phyloP scores from a whole-genome alignment of 73 alveolate species.

The Durusdinium trenchii region DNA sequence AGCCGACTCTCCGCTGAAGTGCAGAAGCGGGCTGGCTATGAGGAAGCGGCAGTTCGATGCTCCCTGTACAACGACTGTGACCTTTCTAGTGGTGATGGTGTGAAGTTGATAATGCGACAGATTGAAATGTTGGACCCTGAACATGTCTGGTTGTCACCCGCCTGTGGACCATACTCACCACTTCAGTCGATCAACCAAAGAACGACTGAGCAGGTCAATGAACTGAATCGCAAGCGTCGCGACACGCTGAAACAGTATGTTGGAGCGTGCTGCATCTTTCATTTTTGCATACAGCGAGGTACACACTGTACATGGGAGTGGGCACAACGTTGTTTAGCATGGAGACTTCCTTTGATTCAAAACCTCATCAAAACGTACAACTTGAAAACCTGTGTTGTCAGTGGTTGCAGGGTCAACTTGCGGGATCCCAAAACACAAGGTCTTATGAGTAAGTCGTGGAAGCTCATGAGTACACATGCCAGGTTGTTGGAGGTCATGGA shows the following conservation, averaged over 20 bases:
- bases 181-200: not conserved
- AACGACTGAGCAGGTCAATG: not conserved
- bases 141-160: not conserved
- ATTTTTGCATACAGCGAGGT: not conserved
- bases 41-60: not conserved
- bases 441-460: not conserved
- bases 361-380: not conserved
- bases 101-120: not conserved
- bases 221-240: not conserved
- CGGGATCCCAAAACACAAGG: not conserved
- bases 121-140: not conserved
- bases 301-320: conserved; percentile 29
- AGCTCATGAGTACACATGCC: not conserved
- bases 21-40: not conserved
- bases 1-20: not conserved
- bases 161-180: conserved; percentile 44
- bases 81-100: not conserved
- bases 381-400: not conserved
- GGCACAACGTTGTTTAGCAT: conserved; percentile 5
- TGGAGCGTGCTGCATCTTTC: not conserved
- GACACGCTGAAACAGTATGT: not conserved
- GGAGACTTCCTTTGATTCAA: not conserved
- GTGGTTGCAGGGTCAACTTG: conserved; percentile 13
- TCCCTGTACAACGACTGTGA: conserved; percentile 26
- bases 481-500: not conserved